Base-by-base conservation (phyloP, 192 early-diverging fungal genomes). In the Cladochytrium replicatum region DNA sequence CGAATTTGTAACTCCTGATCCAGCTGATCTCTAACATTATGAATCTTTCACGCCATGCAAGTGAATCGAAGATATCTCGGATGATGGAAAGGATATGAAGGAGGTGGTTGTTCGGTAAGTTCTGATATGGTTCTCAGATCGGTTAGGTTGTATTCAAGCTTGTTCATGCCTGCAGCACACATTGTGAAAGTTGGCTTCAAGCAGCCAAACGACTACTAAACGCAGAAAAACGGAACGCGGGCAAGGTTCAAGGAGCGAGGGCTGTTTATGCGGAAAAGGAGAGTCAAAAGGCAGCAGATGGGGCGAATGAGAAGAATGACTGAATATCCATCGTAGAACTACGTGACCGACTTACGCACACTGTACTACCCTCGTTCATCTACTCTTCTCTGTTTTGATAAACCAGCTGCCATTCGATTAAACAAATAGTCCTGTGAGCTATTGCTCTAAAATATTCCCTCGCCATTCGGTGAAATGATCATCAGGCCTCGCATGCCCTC, bases 61-160 rank as follows among this genome's bases (percentile, higher is more conserved):
- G 46, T 0, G 68, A 73, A 56, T 74, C 9, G 66, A 74, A 22
- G 65, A 69, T 65, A 41, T 64, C 15, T 49, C 66, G 2, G 75
- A 74, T 41, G 71, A 77, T 47, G 48, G 61, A 19, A 58, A 59
- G 48, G 58, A 69, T 21, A 48, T 77, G 27, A 48, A 67, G 29
- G 54, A 55, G 22, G 41, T n/a, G n/a, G n/a, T 65, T 22, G 42
- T 71, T 6, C 58, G 46, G 68, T 77, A 65, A 21, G 57, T 46
- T 5, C 11, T 6, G 4, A 27, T 52, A 1, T 24, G 17, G 9
- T n/a, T 51, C n/a, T 11, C 2, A 9, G 25, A 13, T n/a, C n/a
- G n/a, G n/a, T 32, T 47, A 22, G 45, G n/a, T 15, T 29, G 24
- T 26, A 8, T 8, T 53, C 34, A 13, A 13, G 17, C 23, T 25